Evolutionary conservation across 768 basidiomycete species (phyloP).

Genomic region (Lyophyllum semitale): DNA sequence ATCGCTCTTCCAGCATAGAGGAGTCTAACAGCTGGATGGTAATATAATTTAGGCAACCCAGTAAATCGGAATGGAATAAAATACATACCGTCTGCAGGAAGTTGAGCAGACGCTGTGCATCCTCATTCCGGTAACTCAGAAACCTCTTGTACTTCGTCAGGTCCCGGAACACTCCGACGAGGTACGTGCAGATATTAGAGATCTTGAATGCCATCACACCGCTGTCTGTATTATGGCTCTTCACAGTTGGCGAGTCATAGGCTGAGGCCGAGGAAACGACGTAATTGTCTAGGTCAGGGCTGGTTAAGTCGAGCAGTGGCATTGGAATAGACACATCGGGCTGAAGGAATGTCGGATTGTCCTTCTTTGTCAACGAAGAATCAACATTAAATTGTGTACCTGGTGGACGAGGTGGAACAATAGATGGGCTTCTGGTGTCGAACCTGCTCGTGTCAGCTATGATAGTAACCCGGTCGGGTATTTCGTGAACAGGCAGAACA

Average conservation of each 20-base stretch:
- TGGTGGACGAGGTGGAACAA: background rate
- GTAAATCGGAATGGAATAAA: background rate
- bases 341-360: background rate
- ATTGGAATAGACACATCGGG: background rate
- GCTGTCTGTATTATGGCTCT: background rate
- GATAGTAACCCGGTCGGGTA: background rate
- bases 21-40: slow-evolving; percentile 18
- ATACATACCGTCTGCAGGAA: slow-evolving; percentile 26
- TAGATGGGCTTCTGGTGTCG: background rate
- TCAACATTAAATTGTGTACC: background rate
- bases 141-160: slow-evolving; percentile 17
- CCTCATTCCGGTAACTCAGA: slow-evolving; percentile 14
- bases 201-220: slow-evolving; percentile 4
- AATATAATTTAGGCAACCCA: background rate
- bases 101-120: slow-evolving; percentile 22
- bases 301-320: background rate
- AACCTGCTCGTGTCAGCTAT: background rate
- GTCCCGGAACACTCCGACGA: slow-evolving; percentile 18
- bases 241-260: background rate
- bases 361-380: background rate
- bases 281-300: background rate
- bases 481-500: background rate
- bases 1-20: slow-evolving; percentile 8
- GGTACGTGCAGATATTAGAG: slow-evolving; percentile 9
- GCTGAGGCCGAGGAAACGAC: slow-evolving; percentile 5